Conservation (phyloP, 805 yeast genomes). For the baker's yeast (Saccharomyces cerevisiae) region DNA sequence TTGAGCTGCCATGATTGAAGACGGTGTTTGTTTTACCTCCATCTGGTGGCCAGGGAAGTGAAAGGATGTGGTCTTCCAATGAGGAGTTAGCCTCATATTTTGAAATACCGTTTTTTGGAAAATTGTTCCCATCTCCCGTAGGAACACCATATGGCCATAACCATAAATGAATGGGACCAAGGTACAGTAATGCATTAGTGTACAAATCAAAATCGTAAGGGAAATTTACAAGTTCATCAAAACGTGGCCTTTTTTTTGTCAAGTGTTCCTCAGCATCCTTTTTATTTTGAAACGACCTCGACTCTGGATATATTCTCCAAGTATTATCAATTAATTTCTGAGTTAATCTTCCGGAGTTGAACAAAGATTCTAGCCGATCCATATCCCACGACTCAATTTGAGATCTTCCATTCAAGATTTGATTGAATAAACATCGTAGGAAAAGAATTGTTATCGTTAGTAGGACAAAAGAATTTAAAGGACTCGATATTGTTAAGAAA, state of each 20-base stretch:
- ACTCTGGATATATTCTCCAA: conserved; percentile 34
- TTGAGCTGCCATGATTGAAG: background rate
- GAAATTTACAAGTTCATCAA: conserved; percentile 59
- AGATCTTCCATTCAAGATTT: conserved; percentile 59
- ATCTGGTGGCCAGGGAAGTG: conserved; percentile 92
- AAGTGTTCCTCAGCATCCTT: conserved; percentile 10
- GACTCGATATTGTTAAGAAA: conserved; percentile 45
- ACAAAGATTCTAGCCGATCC: conserved; percentile 69
- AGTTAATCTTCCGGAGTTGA: conserved; percentile 43
- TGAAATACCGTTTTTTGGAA: conserved; percentile 45
- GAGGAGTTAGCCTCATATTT: conserved; percentile 24
- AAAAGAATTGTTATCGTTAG: conserved; percentile 52
- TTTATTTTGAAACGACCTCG: conserved; percentile 8
- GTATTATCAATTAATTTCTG: conserved; percentile 38
- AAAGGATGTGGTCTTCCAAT: conserved; percentile 46
- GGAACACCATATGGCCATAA: conserved; percentile 64
- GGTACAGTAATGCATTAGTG: conserved; percentile 41
- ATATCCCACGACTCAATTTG: conserved; percentile 90
- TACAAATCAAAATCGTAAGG: conserved; percentile 72
- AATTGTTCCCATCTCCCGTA: conserved; percentile 49
- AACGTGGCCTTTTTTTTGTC: conserved; percentile 31
- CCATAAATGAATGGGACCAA: conserved; percentile 65
- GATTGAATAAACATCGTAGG: conserved; percentile 50
- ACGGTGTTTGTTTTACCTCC: conserved; percentile 38
- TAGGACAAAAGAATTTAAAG: conserved; percentile 51